Evolutionary conservation across 1,284 basidiomycete species (phyloP), one percentile per base, ranked within the genome.

Genomic region (Rugosomyces carneus): DNA sequence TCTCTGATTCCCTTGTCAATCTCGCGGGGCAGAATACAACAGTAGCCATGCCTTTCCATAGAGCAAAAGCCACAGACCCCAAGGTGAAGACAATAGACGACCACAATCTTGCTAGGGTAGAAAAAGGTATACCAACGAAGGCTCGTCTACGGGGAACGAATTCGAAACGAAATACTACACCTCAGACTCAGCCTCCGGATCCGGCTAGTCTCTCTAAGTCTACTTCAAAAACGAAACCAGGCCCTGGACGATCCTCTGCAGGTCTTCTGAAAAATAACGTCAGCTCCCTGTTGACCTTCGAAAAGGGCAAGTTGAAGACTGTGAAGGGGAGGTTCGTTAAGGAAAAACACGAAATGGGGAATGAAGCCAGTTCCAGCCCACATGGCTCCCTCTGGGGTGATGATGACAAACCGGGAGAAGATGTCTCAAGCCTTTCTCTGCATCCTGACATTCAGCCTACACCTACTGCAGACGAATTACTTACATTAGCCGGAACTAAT

Each of bases 41-140:
- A 31, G 5, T 31, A 16, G 56, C 45, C 23, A 32, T 66, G 0
- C 74, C 76, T 29, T 59, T 62, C 1, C 79, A 79, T 57, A 71
- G 72, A 44, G 61, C 58, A 1, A 72, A 75, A 37, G 63, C 60
- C 11, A 66, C 68, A 7, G 78, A 80, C 20, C 77, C 81, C 15
- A 66, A 67, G 2, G 71, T 84, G 13, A 76, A 75, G 53, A 56
- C 75, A 44, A 59, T 71, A 3, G 73, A 80, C 42, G 59, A 70
- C 29, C 50, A 58, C 5, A 47, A 57, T 35, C 56, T 68, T n/a
- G 47, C 55, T 29, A 49, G 45, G 6, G 53, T 66, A 48, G 63
- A 67, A 19, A 62, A 66, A 29, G 69, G 68, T 15, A 72, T 78
- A 40, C 55, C 71, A 5, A 65, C 69, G 5, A 82, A 80, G 57